phyloP scores from a whole-genome alignment of 2,329 filamentous ascomycete species.

The Domatiomyces catenatus region DNA sequence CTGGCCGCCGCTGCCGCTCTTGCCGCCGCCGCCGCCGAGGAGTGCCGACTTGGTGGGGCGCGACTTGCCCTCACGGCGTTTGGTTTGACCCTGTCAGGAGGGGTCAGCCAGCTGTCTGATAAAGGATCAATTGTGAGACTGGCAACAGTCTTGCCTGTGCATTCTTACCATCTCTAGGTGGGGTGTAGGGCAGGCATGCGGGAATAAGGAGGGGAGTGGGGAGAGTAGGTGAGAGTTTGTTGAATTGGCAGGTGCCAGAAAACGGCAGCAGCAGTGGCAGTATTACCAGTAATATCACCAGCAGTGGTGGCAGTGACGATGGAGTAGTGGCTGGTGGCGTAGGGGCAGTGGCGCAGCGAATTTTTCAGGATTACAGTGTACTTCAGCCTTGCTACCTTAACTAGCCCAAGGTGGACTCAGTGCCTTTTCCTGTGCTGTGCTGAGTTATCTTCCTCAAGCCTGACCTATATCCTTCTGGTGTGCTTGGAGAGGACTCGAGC shows the following conservation, averaged over 20 bases:
- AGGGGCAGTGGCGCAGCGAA: background rate
- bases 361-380: too few species aligned
- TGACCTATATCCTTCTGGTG: too few species aligned
- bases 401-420: too few species aligned
- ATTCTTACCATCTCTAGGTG: background rate
- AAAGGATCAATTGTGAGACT: background rate
- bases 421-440: too few species aligned
- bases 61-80: conserved; percentile 18
- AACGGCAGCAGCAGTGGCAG: background rate
- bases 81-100: conserved; percentile 17
- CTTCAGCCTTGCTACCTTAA: too few species aligned
- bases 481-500: too few species aligned
- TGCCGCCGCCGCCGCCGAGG: conserved; percentile 15
- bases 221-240: background rate
- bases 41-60: conserved; percentile 16
- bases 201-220: background rate
- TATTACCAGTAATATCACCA: background rate
- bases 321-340: too few species aligned
- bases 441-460: too few species aligned
- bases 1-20: conserved; percentile 28
- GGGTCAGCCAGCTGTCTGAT: background rate
- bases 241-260: background rate
- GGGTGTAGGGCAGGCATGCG: background rate
- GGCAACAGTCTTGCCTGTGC: background rate
- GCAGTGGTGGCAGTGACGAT: background rate